These are phyloP conservation scores for Calocera viscosa DNA, from an alignment of 768 basidiomycete genomes.

Conservation along the genomic window DNA sequence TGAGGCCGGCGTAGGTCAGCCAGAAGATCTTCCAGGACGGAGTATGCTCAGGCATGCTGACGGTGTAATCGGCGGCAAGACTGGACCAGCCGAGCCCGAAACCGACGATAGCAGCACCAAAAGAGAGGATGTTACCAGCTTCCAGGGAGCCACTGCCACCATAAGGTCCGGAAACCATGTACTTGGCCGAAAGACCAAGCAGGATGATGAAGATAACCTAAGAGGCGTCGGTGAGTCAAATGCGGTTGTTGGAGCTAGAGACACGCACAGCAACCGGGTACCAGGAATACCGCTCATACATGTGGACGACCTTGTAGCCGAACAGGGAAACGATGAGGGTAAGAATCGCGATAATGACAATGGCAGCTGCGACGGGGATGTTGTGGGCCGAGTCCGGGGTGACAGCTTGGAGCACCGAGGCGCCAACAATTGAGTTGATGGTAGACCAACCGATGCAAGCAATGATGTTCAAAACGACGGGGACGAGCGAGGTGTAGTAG, in stretches of 20 bases:
- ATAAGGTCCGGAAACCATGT: constrained; percentile 23
- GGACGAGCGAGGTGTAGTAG: constrained; percentile 22
- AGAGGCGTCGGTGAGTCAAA: constrained; percentile 12
- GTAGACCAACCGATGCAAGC: constrained; percentile 36
- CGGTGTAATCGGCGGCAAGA: constrained; percentile 34
- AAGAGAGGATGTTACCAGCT: constrained; percentile 30
- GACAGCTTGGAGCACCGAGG: constrained; percentile 20
- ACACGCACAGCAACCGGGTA: constrained; percentile 34
- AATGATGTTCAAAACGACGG: constrained; percentile 31
- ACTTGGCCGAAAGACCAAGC: constrained; percentile 24
- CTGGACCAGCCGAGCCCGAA: constrained; percentile 34
- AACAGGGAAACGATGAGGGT: constrained; percentile 32
- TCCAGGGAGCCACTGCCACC: constrained; percentile 24
- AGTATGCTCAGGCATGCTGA: constrained; percentile 31
- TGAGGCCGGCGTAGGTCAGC: constrained; percentile 31
- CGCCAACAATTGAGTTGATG: constrained; percentile 29
- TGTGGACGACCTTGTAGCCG: constrained; percentile 34
- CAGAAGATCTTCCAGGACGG: constrained; percentile 30
- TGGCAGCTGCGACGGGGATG: constrained; percentile 32
- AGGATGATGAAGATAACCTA: constrained; percentile 19
- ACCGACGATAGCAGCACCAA: constrained; percentile 28
- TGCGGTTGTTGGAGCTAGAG: constrained; percentile 18
- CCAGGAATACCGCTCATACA: constrained; percentile 33
- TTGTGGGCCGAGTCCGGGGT: constrained; percentile 16
- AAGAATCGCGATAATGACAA: constrained; percentile 34